These are phyloP conservation scores for Paraleonurus japonicus DNA, from an alignment of 257 asterid genomes.

Conservation along the genomic window DNA sequence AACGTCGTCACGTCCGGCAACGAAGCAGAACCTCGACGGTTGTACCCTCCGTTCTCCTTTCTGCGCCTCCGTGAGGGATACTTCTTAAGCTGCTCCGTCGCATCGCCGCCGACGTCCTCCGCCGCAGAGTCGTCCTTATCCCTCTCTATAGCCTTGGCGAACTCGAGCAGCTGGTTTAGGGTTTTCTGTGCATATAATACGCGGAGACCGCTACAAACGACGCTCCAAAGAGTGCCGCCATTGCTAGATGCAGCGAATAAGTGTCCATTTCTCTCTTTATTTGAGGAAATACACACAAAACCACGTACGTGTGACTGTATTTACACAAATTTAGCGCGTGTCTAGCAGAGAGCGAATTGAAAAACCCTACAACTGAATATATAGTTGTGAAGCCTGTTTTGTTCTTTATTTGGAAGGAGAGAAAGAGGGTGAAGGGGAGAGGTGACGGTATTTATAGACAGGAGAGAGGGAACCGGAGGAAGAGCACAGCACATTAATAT, in stretches of 20 bases:
- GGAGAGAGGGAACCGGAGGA: conserved; percentile 23
- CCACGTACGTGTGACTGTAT: not conserved
- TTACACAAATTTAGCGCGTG: conserved; percentile 4
- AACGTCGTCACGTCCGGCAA: conserved; percentile 62
- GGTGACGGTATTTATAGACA: conserved; percentile 42
- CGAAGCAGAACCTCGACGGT: conserved; percentile 59
- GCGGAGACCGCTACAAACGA: conserved; percentile 92
- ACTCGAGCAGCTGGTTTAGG: conserved; percentile 75
- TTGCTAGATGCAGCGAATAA: conserved; percentile 72
- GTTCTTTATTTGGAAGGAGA: conserved; percentile 24
- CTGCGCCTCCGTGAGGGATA: conserved; percentile 48
- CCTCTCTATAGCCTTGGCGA: conserved; percentile 73
- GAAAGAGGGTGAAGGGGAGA: conserved; percentile 24
- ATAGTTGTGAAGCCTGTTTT: conserved; percentile 21
- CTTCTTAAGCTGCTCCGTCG: conserved; percentile 47
- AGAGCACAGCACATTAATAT: conserved; percentile 30
- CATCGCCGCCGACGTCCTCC: conserved; percentile 39
- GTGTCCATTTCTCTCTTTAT: conserved; percentile 53
- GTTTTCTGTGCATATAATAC: conserved; percentile 87
- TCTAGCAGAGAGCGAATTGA: conserved; percentile 1
- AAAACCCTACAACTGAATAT: conserved; percentile 47
- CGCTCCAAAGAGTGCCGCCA: conserved; percentile 95
- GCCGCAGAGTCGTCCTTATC: conserved; percentile 39
- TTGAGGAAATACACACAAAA: not conserved
- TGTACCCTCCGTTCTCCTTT: conserved; percentile 48